Percentiles rank a stretch among this genome's conserved stretches.
Conservation (phyloP, 208 protist genomes). For the Acanthamoeba quina region DNA sequence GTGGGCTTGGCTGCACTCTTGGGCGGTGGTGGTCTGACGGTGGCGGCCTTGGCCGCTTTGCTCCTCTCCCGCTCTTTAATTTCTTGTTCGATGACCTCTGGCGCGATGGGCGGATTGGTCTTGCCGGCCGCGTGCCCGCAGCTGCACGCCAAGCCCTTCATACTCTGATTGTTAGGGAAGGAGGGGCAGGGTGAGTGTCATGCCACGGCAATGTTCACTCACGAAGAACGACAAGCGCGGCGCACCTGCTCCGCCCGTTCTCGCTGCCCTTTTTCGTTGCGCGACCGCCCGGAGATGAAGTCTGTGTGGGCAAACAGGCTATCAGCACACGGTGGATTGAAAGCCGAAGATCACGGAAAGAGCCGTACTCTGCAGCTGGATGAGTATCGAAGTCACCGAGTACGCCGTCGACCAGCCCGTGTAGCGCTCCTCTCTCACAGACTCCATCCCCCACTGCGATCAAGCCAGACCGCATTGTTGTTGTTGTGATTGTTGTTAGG, state of each 20-base stretch:
- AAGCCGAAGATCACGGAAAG: not conserved
- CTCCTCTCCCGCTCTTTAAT: not conserved
- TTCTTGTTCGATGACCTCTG: not conserved
- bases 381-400: slow-evolving; percentile 30
- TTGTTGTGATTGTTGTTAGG: too few species aligned
- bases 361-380: slow-evolving; percentile 44
- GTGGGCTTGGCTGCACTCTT: not conserved
- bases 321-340: not conserved
- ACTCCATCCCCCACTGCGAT: not conserved
- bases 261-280: not conserved
- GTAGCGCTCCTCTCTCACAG: not conserved
- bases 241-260: too few species aligned
- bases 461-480: not conserved
- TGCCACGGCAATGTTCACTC: not conserved
- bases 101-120: not conserved
- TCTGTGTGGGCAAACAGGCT: not conserved
- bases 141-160: not conserved
- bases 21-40: not conserved
- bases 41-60: not conserved
- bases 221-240: not conserved
- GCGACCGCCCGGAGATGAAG: not conserved
- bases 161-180: not conserved
- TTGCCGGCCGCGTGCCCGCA: not conserved
- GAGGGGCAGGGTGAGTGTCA: not conserved
- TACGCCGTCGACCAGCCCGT: slow-evolving; percentile 56